Conservation (phyloP, 805 yeast genomes). For the Yarrowia sp. region DNA sequence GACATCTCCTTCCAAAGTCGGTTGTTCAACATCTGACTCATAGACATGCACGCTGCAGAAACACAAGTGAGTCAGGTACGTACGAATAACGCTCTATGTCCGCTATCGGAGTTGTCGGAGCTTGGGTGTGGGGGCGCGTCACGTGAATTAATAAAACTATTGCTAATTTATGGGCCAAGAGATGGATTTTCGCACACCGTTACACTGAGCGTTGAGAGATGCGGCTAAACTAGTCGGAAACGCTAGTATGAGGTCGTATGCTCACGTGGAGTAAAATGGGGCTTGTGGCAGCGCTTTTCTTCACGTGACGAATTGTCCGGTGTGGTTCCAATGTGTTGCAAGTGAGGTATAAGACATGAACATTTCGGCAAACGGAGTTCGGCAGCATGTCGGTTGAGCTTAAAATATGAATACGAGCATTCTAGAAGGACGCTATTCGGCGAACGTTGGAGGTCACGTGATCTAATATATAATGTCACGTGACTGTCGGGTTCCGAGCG, state of each 20-base stretch:
- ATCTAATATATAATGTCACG: no score
- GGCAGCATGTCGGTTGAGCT: neutral
- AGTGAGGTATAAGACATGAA: no score
- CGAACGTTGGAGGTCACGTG: neutral
- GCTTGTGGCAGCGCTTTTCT: neutral
- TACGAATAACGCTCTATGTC: neutral
- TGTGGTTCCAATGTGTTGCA: no score
- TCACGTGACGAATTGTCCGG: no score
- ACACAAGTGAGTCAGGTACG: neutral
- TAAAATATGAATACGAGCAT: neutral
- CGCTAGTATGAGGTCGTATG: neutral
- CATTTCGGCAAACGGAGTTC: no score
- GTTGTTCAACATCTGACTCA: neutral
- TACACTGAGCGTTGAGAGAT: neutral
- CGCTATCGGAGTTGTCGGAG: neutral
- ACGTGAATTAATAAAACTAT: neutral
- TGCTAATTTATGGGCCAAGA: neutral
- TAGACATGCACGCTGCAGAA: neutral
- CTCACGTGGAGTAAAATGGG: neutral
- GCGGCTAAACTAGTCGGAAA: conserved; percentile 2
- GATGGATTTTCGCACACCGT: neutral
- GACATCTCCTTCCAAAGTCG: neutral
- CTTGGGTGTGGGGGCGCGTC: neutral
- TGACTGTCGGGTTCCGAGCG: no score
- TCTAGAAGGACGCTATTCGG: neutral